phyloP scores from a whole-genome alignment of 2,329 filamentous ascomycete species.

The Diaporthe sp. region DNA sequence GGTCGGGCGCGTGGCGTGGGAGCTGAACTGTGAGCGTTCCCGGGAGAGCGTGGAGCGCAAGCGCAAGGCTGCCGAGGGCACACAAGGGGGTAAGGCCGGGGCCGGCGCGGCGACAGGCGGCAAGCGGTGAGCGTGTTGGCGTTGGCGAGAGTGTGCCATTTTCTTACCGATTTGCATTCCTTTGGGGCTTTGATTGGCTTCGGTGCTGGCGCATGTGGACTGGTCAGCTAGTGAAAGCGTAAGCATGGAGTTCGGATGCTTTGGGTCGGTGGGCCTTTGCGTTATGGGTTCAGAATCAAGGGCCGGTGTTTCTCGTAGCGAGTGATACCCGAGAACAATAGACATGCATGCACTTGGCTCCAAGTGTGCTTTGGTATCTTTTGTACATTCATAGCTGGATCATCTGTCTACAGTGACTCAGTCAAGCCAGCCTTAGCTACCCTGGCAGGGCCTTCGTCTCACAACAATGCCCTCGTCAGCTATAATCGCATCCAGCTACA shows the following conservation, averaged over 20 bases:
- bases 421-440: neutral
- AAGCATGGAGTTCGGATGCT: neutral
- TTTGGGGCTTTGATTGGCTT: neutral
- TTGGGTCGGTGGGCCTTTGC: neutral
- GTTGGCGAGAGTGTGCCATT: neutral
- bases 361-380: neutral
- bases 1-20: conserved; percentile 48
- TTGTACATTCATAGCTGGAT: neutral
- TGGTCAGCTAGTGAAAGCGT: no score
- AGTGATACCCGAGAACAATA: conserved; percentile 1
- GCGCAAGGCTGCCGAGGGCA: neutral
- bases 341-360: neutral
- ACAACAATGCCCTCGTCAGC: neutral
- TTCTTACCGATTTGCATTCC: neutral
- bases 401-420: neutral
- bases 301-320: neutral
- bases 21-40: conserved; percentile 38
- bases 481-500: neutral
- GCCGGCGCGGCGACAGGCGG: neutral
- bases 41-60: conserved; percentile 35
- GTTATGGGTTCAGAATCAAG: neutral
- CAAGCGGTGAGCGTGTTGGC: neutral
- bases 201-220: neutral
- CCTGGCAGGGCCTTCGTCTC: neutral
- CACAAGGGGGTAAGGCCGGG: neutral